Conservation (phyloP, 352 stramenopile genomes). For the Globisporangium lucens region DNA sequence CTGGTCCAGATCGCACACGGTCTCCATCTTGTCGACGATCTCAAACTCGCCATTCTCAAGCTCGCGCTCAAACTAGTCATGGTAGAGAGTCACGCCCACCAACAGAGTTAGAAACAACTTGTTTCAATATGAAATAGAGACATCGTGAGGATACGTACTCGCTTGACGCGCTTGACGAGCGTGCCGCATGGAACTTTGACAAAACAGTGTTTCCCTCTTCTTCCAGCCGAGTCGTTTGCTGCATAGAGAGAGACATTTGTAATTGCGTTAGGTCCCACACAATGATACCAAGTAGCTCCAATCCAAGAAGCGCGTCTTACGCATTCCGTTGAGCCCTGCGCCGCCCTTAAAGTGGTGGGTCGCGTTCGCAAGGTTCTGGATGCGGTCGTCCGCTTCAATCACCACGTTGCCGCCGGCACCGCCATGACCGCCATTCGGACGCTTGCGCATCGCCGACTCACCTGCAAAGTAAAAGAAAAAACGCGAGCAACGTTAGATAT, state of each 20-base stretch:
- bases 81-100: background rate
- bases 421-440: constrained; percentile 82
- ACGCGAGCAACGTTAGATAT: background rate
- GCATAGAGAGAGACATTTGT: background rate
- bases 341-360: constrained; percentile 85
- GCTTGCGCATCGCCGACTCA: constrained; percentile 68
- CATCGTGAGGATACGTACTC: constrained; percentile 27
- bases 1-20: constrained; percentile 75
- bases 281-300: constrained; percentile 1
- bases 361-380: constrained; percentile 82
- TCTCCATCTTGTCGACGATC: constrained; percentile 78
- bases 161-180: constrained; percentile 83
- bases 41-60: constrained; percentile 74
- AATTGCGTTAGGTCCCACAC: background rate
- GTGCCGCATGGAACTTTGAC: constrained; percentile 86
- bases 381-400: constrained; percentile 63
- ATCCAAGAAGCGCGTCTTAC: constrained; percentile 36
- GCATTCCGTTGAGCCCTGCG: constrained; percentile 76
- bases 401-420: constrained; percentile 80
- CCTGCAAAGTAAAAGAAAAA: constrained; percentile 9
- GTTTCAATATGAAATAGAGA: background rate
- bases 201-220: constrained; percentile 72
- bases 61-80: constrained; percentile 59
- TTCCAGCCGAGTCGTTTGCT: constrained; percentile 80
- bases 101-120: background rate